Percentiles rank a stretch among this genome's conserved stretches.
phyloP scores from a whole-genome alignment of 169 alveolate species.

The Hammondia hammondi region DNA sequence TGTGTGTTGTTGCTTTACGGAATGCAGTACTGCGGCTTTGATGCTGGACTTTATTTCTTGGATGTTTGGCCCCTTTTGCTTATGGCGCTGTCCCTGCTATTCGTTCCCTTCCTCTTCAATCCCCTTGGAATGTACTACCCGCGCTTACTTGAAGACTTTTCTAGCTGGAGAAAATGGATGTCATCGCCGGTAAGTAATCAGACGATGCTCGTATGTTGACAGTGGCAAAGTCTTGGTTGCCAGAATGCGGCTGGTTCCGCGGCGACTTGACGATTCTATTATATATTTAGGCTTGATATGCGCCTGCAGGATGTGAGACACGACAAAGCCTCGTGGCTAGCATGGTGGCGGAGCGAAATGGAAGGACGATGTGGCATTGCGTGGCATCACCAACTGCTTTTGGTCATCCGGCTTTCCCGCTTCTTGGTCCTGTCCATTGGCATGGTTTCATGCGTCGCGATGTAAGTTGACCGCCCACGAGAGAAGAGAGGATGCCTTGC shows the following conservation, averaged over 20 bases:
- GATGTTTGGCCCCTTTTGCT: constrained; percentile 65
- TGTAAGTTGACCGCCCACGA: constrained; percentile 22
- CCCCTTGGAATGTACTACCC: constrained; percentile 70
- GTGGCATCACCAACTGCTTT: constrained; percentile 67
- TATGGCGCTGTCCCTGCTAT: constrained; percentile 62
- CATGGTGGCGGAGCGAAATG: constrained; percentile 72
- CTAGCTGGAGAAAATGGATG: constrained; percentile 67
- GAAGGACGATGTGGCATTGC: constrained; percentile 64
- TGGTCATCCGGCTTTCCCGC: constrained; percentile 58
- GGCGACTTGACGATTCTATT: not conserved
- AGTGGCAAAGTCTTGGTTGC: not conserved
- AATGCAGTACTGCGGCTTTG: constrained; percentile 65
- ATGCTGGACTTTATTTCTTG: constrained; percentile 55
- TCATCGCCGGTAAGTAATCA: constrained; percentile 51
- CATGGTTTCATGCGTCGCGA: constrained; percentile 69
- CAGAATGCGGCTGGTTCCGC: not conserved
- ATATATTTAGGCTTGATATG: not conserved
- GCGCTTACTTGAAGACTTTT: constrained; percentile 57
- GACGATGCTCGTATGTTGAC: not conserved
- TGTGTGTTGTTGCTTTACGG: not conserved
- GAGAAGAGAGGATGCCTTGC: not conserved
- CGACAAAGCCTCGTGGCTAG: constrained; percentile 58
- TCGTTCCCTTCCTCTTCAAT: constrained; percentile 66
- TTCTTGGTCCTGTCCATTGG: constrained; percentile 61
- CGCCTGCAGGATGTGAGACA: constrained; percentile 54